Conservation (phyloP, 2,329 filamentous ascomycete species). For the Zymoseptoria tritici region DNA sequence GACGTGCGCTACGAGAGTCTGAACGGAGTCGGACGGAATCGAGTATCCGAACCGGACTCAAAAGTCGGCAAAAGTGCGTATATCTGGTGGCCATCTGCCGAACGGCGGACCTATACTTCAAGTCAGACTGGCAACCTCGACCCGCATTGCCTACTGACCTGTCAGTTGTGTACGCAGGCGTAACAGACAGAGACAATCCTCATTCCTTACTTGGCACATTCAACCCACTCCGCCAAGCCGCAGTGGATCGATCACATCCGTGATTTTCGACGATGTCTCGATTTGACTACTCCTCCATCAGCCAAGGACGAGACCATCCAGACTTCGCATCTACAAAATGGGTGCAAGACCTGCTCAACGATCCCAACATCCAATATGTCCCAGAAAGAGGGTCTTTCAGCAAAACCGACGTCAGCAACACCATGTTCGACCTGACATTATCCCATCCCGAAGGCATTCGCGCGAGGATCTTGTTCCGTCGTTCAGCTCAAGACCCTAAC, state of each 20-base stretch:
- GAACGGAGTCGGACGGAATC: too few species aligned
- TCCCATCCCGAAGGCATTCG: constrained; percentile 9
- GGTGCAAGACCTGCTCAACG: constrained; percentile 6
- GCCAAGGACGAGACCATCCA: constrained; percentile 4
- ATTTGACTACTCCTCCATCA: background rate
- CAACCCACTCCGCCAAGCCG: background rate
- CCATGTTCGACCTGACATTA: constrained; percentile 14
- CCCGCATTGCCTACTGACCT: too few species aligned
- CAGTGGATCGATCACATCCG: background rate
- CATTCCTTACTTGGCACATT: background rate
- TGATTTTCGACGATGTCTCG: background rate
- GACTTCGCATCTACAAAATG: constrained; percentile 9
- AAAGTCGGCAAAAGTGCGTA: background rate
- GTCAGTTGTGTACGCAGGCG: background rate
- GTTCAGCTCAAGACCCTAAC: constrained; percentile 14
- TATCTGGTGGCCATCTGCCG: too few species aligned
- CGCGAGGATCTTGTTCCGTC: constrained; percentile 12
- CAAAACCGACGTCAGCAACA: constrained; percentile 4
- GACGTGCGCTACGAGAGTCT: too few species aligned
- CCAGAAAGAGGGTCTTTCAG: background rate
- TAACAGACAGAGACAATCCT: background rate
- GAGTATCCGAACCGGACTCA: too few species aligned
- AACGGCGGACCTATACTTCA: too few species aligned
- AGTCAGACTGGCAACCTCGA: too few species aligned
- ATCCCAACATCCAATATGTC: constrained; percentile 2